phyloP scores from a whole-genome alignment of 2,329 filamentous ascomycete species.

The Hymenoscyphus albidus region DNA sequence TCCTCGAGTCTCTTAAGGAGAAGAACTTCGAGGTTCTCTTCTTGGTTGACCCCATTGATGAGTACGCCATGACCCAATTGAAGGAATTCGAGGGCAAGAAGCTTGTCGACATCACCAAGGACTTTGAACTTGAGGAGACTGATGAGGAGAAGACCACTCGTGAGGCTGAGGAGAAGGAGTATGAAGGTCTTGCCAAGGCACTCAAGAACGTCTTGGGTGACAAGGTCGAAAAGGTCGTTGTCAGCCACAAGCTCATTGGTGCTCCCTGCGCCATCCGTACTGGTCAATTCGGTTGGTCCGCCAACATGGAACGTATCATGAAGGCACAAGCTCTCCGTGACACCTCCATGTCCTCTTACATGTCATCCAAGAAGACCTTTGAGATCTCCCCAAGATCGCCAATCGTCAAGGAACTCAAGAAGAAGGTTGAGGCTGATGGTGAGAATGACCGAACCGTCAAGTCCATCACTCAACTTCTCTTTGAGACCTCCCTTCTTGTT shows the following conservation, averaged over 20 bases:
- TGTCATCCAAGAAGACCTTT: constrained; percentile 99
- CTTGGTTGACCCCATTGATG: constrained; percentile 89
- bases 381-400: constrained; percentile 99
- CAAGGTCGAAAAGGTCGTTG: constrained; percentile 99
- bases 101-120: constrained; percentile 99
- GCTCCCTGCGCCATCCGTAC: constrained; percentile 98
- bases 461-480: constrained; percentile 96
- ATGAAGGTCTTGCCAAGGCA: constrained; percentile 86
- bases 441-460: constrained; percentile 99
- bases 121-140: constrained; percentile 99
- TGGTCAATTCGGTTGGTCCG: constrained; percentile 99
- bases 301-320: constrained; percentile 99
- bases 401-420: constrained; percentile 99
- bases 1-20: constrained; percentile 97
- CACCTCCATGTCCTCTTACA: constrained; percentile 99
- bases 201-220: constrained; percentile 99
- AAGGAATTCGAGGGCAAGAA: constrained; percentile 99
- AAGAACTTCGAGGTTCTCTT: constrained; percentile 99
- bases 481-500: constrained; percentile 97
- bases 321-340: constrained; percentile 99
- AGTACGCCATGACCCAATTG: constrained; percentile 39
- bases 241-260: constrained; percentile 93
- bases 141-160: constrained; percentile 98
- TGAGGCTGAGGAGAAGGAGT: constrained; percentile 98
- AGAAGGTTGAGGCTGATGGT: constrained; percentile 95